Percentiles rank a stretch among this genome's conserved stretches.
phyloP scores from a whole-genome alignment of 106 monocot species.

The Dendrobium nobile region DNA sequence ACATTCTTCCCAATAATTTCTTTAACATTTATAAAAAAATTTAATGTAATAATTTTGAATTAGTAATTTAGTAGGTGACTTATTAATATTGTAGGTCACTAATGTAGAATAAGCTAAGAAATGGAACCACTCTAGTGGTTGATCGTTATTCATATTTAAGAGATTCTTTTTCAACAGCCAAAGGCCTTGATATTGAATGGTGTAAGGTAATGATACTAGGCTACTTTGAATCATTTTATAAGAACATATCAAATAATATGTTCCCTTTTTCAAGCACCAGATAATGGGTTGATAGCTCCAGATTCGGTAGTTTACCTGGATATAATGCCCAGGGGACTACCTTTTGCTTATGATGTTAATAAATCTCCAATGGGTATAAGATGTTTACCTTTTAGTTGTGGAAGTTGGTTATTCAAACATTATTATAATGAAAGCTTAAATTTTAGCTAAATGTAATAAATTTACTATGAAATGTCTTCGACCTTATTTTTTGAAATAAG shows the following conservation, averaged over 20 bases:
- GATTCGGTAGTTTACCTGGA: slow-evolving; percentile 87
- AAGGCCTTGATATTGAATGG: slow-evolving; percentile 86
- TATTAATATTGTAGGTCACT: slow-evolving; percentile 29
- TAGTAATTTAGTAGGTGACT: no score
- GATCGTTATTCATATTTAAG: slow-evolving; percentile 96
- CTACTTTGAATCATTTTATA: not conserved
- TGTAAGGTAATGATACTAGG: slow-evolving; percentile 60
- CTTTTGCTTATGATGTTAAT: not conserved
- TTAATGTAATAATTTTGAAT: not conserved
- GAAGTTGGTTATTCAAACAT: not conserved
- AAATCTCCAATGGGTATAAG: not conserved
- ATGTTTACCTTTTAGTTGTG: not conserved
- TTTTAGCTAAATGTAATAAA: no score
- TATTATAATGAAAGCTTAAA: not conserved
- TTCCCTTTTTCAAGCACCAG: slow-evolving; percentile 60
- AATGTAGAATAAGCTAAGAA: slow-evolving; percentile 83
- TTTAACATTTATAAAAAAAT: not conserved
- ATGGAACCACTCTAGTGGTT: slow-evolving; percentile 72
- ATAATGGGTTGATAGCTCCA: slow-evolving; percentile 81
- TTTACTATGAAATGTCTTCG: not conserved
- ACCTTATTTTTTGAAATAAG: not conserved
- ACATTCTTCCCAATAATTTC: not conserved
- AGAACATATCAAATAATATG: not conserved
- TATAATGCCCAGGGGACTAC: slow-evolving; percentile 71
- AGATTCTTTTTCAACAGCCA: slow-evolving; percentile 93